These are phyloP conservation scores for Cichorium intybus DNA, from an alignment of 140 eudicot species.

Conservation along the genomic window DNA sequence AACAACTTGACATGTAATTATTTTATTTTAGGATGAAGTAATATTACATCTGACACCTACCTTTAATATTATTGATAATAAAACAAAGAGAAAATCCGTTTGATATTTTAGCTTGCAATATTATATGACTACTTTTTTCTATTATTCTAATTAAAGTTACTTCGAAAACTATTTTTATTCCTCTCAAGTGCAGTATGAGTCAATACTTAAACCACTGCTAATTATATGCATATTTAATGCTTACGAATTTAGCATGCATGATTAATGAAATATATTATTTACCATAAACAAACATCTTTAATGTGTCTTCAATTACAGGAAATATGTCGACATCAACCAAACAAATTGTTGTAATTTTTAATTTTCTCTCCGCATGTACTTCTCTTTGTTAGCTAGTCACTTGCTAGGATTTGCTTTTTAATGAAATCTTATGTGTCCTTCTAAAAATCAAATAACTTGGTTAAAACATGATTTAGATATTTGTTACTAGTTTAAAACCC, in stretches of 20 bases:
- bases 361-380: too few relatives aligned
- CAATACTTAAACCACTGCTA: not conserved
- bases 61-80: too few relatives aligned
- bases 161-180: not conserved
- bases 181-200: not conserved
- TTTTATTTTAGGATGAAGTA: not conserved
- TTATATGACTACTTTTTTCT: not conserved
- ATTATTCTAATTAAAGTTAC: not conserved
- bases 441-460: too few relatives aligned
- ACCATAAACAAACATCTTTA: not conserved
- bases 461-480: not conserved
- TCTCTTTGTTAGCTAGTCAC: too few relatives aligned
- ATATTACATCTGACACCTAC: not conserved
- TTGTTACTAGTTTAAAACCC: too few relatives aligned
- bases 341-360: too few relatives aligned
- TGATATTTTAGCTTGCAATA: not conserved
- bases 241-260: not conserved
- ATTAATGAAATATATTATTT: not conserved
- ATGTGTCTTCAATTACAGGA: not conserved
- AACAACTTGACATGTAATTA: too few relatives aligned
- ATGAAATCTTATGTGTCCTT: too few relatives aligned
- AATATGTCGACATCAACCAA: not conserved
- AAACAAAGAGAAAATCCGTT: not conserved
- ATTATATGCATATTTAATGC: not conserved
- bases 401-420: too few relatives aligned